These are phyloP conservation scores for Pythium plurisporium DNA, from an alignment of 352 stramenopile species.

Conservation along the genomic window DNA sequence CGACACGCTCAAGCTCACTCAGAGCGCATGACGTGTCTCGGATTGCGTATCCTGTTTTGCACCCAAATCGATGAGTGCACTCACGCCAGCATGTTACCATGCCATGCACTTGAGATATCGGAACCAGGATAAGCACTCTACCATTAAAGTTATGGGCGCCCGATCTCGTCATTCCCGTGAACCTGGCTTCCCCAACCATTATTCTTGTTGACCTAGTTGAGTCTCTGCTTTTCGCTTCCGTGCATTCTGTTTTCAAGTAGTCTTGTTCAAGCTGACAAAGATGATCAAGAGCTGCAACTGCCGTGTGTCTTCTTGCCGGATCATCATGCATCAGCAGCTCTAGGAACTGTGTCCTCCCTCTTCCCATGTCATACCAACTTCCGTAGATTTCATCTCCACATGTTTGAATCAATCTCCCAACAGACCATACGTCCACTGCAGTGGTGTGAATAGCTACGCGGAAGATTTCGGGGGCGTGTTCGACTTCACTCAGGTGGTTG, in stretches of 20 bases:
- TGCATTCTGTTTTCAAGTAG: slow-evolving; percentile 19
- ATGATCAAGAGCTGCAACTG: slow-evolving; percentile 14
- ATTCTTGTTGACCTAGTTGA: no score
- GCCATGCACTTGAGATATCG: no score
- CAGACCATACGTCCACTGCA: slow-evolving; percentile 13
- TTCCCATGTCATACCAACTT: slow-evolving; percentile 13
- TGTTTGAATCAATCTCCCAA: slow-evolving; percentile 12
- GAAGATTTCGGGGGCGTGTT: slow-evolving; percentile 13
- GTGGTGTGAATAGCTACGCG: not conserved
- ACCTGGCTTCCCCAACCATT: no score
- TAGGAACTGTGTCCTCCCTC: slow-evolving; percentile 9
- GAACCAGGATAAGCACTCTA: no score
- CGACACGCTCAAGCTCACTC: slow-evolving; percentile 28
- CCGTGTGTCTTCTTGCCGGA: slow-evolving; percentile 3
- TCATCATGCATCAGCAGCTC: slow-evolving; percentile 9
- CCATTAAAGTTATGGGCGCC: no score
- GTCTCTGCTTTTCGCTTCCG: slow-evolving; percentile 2
- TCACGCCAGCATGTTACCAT: no score
- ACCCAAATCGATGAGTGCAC: no score
- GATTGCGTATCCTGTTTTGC: no score
- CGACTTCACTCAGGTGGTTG: slow-evolving; percentile 4
- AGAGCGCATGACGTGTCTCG: slow-evolving; percentile 2
- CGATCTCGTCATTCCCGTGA: no score
- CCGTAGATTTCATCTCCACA: slow-evolving; percentile 2
- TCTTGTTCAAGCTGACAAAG: slow-evolving; percentile 20